Base-by-base conservation (phyloP, 129 eudicot species). In the Ambrosia artemisiifolia region DNA sequence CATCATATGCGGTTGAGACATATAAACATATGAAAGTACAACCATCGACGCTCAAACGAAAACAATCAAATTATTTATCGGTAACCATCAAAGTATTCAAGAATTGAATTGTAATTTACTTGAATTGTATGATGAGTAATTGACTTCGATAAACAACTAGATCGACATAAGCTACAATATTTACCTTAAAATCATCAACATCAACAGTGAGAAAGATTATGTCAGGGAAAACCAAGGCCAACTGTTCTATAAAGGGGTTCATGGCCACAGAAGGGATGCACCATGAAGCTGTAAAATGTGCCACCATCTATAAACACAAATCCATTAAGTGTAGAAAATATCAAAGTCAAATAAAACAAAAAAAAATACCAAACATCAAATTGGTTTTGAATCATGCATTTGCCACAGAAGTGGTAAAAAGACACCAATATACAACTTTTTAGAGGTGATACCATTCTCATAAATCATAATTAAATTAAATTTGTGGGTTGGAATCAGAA, bases 181-280 rank as follows among this genome's bases (percentile, higher is more conserved):
- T 67, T 83, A 89, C 96, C 96, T 86, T 80, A 12, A 84, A 88
- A 53, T 88, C 91, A 70, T 87, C 97, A 57, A 87, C 89, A 79
- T 91, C 97, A 43, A 91, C 89, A 3, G 40, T 30, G 43, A 88
- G 80, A 75, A 91, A 91, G 70, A 80, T 11, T 18, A 81, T 78
- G 82, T 80, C 79, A 19, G 72, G 73, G 78, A 85, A 66, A 63
- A 24, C 67, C 34, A 78, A 71, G 79, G 95, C 95, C 69, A 84
- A 43, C 60, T 88, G 88, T 72, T 86, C 83, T 36, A 88, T 43
- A 28, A 57, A 32, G 14, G 88, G 51, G 72, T 88, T 82, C 97
- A 91, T 88, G 34, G 84, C 86, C 68, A 91, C 87, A 1, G 97
- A 91, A 14, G 95, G 95, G 33, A 88, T 80, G 75, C 97, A 91